Evolutionary conservation across 768 basidiomycete genomes (phyloP), one percentile per base, ranked within the genome.

Genomic region (Suillus bovinus): DNA sequence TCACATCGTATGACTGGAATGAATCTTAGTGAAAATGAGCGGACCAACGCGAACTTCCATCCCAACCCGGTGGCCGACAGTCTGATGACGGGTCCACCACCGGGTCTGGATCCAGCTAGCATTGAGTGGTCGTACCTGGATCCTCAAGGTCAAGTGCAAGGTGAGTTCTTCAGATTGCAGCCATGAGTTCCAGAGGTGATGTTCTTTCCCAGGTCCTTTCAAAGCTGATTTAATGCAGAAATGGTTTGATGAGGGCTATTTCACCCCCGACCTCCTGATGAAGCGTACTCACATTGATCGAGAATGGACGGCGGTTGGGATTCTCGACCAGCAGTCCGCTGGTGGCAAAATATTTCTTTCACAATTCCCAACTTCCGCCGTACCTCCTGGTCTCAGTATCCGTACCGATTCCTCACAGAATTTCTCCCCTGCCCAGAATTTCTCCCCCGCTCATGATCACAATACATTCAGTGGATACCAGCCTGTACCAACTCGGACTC

Each of bases 41-140:
- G 33, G 33, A n/a, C 61, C 14, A 55, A 61, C 54, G 17, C 61
- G 34, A 59, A 60, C 36, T 52, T 39, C 22, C 67, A 57, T 36
- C 53, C 46, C 49, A 39, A 46, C 22, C 16, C 70, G 44, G 60
- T 63, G 16, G 59, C 33, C 22, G 66, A 64, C 46, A 29, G 63
- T 59, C 63, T 69, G n/a, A 50, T 66, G 22, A 65, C 67, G 46
- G 76, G 72, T 10, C 77, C 81, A 16, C 82, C 83, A 55, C 81
- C 82, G 58, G 82, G 80, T 55, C 67, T 82, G 44, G 89, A 90
- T 76, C 78, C 84, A 36, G 80, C 82, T 33, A 81, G 75, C 65
- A 75, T 95, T 24, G 87, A 93, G 71, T 98, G 95, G 95, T 90
- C 87, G 27, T 98, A 98, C 74, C 84, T 94, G 56, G 95, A 98